A percentile compares a stretch with the other conserved stretches of the same genome.
These are phyloP conservation scores for Paxillus ammoniavirescens DNA, from an alignment of 768 basidiomycete genomes.

Conservation along the genomic window DNA sequence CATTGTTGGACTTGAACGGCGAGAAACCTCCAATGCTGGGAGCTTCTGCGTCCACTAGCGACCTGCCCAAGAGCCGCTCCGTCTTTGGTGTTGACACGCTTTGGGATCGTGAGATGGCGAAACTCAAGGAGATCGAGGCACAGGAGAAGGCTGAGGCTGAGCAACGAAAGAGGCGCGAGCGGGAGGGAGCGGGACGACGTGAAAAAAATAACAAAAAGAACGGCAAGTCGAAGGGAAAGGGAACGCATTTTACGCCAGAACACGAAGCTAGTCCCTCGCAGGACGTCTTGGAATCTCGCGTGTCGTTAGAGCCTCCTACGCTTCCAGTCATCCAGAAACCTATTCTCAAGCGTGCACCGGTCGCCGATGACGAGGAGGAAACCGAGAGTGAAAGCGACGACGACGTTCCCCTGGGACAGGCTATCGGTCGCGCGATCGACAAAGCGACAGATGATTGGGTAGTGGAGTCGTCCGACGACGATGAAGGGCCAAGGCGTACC, in stretches of 20 bases:
- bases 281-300: slow-evolving; percentile 14
- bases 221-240: slow-evolving; percentile 47
- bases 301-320: slow-evolving; percentile 25
- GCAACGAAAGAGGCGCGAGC: slow-evolving; percentile 45
- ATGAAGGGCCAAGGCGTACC: slow-evolving; percentile 48
- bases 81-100: slow-evolving; percentile 93
- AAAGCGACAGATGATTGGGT: slow-evolving; percentile 39
- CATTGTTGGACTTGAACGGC: slow-evolving; percentile 63
- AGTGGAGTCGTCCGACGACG: slow-evolving; percentile 66
- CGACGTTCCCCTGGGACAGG: slow-evolving; percentile 20
- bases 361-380: slow-evolving; percentile 40
- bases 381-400: slow-evolving; percentile 50
- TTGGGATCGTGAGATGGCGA: slow-evolving; percentile 87
- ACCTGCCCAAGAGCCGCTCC: slow-evolving; percentile 55
- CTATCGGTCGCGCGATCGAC: slow-evolving; percentile 16
- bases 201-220: slow-evolving; percentile 37
- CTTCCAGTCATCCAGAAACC: slow-evolving; percentile 38
- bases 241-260: slow-evolving; percentile 33
- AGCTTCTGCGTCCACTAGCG: slow-evolving; percentile 30
- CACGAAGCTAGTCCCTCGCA: slow-evolving; percentile 37
- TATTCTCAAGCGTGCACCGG: slow-evolving; percentile 28
- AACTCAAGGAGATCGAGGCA: slow-evolving; percentile 75
- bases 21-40: slow-evolving; percentile 32
- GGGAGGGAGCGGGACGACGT: slow-evolving; percentile 40
- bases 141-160: slow-evolving; percentile 60